Base-by-base conservation (phyloP, 768 basidiomycete genomes). In the Trametes meyenii region DNA sequence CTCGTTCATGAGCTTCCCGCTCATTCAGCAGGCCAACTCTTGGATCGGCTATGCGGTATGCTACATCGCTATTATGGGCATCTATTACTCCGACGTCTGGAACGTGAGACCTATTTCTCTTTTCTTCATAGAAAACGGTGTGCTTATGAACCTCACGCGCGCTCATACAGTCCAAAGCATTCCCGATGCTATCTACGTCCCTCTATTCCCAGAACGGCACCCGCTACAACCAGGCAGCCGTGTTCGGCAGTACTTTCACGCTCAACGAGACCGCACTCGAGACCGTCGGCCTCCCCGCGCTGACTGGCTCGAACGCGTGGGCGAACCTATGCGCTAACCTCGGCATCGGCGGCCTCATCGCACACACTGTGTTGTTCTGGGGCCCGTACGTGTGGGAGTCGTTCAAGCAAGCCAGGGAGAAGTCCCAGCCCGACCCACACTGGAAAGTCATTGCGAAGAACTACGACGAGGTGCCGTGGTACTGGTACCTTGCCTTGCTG, bases 11-110 rank as follows among this genome's bases (percentile, higher is more conserved):
- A 83, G 80, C 60, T 72, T 77, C 29, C 85, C 85, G 11, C 65
- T 87, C 3, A 73, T 80, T 19, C 84, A 84, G 58, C 85, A 87
- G 77, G 84, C 78, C 0, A 88, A 87, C 67, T 80, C 82, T 0
- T 85, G 84, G 83, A 65, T 85, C 33, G 86, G 86, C 5, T 77
- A 75, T 60, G 64, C 69, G 14, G 68, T 87, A 46, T 85, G 83
- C 65, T 87, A 86, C 66, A 67, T 82, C 40, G 75, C 75, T 0
- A 76, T 86, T 43, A 76, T 81, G 73, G 83, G 56, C 2, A 83
- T 88, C 43, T 88, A 85, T 71, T 87, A 86, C 63, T 78, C 81
- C n/a, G 83, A 88, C 66, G 73, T 77, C 6, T 88, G 85, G 85
- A 79, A 81, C 63, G 85, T 83, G 67, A 66, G 67, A 65, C 16